These are phyloP conservation scores for Phylloporus sp. DNA, from an alignment of 768 basidiomycete genomes.

Conservation along the genomic window DNA sequence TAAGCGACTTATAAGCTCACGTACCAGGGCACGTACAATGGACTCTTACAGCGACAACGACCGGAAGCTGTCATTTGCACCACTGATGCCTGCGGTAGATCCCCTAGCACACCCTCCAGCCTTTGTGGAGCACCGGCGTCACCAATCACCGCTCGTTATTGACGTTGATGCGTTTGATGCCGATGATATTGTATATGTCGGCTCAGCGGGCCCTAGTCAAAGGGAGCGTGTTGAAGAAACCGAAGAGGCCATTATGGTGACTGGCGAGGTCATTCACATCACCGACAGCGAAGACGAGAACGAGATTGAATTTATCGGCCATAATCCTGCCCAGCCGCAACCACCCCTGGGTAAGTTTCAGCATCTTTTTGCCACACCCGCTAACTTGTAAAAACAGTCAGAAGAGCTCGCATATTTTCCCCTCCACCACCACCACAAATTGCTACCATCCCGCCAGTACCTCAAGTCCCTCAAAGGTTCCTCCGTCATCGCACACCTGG, in stretches of 20 bases:
- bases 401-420: constrained; percentile 33
- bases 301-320: constrained; percentile 27
- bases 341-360: constrained; percentile 17
- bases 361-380: not conserved
- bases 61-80: constrained; percentile 3
- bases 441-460: constrained; percentile 52
- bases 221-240: constrained; percentile 25
- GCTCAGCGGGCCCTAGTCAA: constrained; percentile 22
- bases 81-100: constrained; percentile 21
- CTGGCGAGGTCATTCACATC: constrained; percentile 31
- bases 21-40: not conserved
- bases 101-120: constrained; percentile 1
- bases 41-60: constrained; percentile 21
- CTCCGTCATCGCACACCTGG: constrained; percentile 34
- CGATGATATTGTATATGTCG: constrained; percentile 29
- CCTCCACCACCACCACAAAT: constrained; percentile 48
- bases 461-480: constrained; percentile 41
- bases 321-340: constrained; percentile 16
- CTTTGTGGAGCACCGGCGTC: constrained; percentile 11
- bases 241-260: constrained; percentile 15
- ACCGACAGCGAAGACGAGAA: constrained; percentile 41
- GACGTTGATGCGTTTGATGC: constrained; percentile 43
- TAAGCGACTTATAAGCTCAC: constrained; percentile 17
- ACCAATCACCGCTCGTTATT: constrained; percentile 34
- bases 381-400: constrained; percentile 7